phyloP scores from a whole-genome alignment of 2,329 filamentous ascomycete species.

The Chalaropsis ovoidea region DNA sequence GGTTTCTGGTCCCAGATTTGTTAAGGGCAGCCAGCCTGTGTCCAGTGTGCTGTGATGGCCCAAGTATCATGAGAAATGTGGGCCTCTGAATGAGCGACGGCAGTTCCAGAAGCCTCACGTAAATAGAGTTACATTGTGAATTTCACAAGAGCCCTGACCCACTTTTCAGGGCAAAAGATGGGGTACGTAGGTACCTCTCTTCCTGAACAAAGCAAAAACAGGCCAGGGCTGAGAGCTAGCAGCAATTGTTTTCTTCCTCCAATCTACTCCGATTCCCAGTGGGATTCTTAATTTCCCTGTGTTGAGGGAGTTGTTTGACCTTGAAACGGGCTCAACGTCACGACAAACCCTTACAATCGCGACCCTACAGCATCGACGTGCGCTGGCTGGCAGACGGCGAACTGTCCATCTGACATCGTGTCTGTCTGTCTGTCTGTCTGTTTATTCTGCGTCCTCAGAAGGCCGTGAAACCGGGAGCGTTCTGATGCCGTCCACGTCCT shows the following conservation, averaged over 20 bases:
- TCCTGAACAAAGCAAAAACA: background rate
- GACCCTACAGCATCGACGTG: background rate
- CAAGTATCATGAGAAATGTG: constrained; percentile 10
- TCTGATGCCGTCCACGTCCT: too few species aligned
- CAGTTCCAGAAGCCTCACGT: background rate
- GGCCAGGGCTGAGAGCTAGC: background rate
- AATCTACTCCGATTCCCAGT: background rate
- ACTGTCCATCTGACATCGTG: background rate
- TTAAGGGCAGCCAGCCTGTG: too few species aligned
- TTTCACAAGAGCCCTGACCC: too few species aligned
- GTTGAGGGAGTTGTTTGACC: constrained; percentile 8
- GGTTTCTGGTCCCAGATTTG: too few species aligned
- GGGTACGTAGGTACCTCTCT: too few species aligned
- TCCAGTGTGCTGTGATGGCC: too few species aligned
- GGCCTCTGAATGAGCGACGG: background rate
- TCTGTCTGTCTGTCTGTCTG: too few species aligned
- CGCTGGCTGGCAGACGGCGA: background rate
- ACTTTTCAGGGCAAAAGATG: too few species aligned
- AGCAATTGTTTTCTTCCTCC: constrained; percentile 7
- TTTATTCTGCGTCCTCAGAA: too few species aligned
- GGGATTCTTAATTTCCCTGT: constrained; percentile 7
- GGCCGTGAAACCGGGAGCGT: too few species aligned
- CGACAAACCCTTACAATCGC: background rate
- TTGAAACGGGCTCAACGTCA: constrained; percentile 8
- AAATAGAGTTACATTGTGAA: constrained; percentile 1